These are phyloP conservation scores for Kwoniella heveanensis DNA, from an alignment of 768 basidiomycete genomes.

Conservation along the genomic window DNA sequence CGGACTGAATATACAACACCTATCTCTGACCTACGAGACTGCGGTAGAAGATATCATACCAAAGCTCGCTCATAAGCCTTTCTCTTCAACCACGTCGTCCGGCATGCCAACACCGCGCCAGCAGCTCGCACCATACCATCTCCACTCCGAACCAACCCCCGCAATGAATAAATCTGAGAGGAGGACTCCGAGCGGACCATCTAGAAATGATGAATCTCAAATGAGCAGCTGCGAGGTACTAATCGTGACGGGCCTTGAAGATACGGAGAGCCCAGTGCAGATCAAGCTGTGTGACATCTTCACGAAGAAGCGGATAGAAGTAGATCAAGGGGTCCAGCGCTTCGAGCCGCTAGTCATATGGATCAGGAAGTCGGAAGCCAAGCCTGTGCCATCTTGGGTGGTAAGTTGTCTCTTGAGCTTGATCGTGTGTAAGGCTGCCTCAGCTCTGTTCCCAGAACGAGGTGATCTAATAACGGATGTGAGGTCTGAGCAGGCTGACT, in stretches of 20 bases:
- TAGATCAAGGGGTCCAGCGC: not conserved
- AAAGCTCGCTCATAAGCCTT: not conserved
- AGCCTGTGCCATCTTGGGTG: conserved; percentile 35
- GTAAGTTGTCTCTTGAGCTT: conserved; percentile 31
- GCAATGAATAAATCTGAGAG: not conserved
- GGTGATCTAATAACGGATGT: too few relatives aligned
- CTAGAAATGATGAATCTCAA: not conserved
- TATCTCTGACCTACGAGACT: not conserved
- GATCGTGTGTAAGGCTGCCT: too few relatives aligned
- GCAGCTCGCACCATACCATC: not conserved
- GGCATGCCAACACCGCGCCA: not conserved
- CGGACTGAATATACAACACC: conserved; percentile 9
- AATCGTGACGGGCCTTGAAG: conserved; percentile 39
- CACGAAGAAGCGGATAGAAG: conserved; percentile 10
- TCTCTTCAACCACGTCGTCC: not conserved
- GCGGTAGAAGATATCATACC: not conserved
- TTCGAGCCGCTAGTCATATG: conserved; percentile 34
- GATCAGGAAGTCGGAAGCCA: conserved; percentile 35
- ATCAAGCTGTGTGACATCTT: conserved; percentile 38
- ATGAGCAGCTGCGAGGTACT: conserved; percentile 19
- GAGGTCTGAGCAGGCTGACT: conserved; percentile 1
- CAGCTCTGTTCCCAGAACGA: not conserved
- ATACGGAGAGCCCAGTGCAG: conserved; percentile 22
- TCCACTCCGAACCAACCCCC: not conserved
- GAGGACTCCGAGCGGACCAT: not conserved